Evolutionary conservation across 768 basidiomycete species (phyloP).

Genomic region (Thelephora aurantiotincta): DNA sequence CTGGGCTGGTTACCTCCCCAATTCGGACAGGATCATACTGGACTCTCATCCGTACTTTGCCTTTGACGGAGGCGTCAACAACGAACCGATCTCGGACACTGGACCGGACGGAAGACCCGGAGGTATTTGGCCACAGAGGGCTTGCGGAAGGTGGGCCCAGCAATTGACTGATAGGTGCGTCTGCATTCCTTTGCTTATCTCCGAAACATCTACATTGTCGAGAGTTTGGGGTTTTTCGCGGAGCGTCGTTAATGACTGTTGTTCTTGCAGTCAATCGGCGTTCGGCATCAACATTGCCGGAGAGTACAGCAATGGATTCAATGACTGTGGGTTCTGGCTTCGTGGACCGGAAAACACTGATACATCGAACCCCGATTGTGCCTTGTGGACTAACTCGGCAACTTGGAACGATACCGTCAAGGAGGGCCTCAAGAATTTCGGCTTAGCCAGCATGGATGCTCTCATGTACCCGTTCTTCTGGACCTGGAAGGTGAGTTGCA

Average conservation of each 20-base stretch:
- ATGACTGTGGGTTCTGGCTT: constrained; percentile 44
- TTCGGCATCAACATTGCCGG: constrained; percentile 65
- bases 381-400: constrained; percentile 30
- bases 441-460: constrained; percentile 47
- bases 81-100: constrained; percentile 19
- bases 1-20: constrained; percentile 25
- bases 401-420: constrained; percentile 36
- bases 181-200: background rate
- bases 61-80: constrained; percentile 18
- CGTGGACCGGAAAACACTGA: constrained; percentile 16
- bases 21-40: constrained; percentile 27
- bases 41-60: constrained; percentile 33
- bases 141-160: constrained; percentile 31
- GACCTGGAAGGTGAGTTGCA: constrained; percentile 51
- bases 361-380: constrained; percentile 19
- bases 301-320: constrained; percentile 57
- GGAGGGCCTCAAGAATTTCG: constrained; percentile 34
- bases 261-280: constrained; percentile 20
- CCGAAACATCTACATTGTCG: background rate
- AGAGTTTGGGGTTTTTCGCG: background rate
- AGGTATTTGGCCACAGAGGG: constrained; percentile 19
- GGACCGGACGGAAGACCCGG: constrained; percentile 6
- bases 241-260: constrained; percentile 1
- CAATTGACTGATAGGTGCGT: constrained; percentile 27
- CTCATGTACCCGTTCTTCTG: constrained; percentile 61